Evolutionary conservation across 2,329 filamentous ascomycete species (phyloP).

Genomic region (Parascedosporium putredinis): DNA sequence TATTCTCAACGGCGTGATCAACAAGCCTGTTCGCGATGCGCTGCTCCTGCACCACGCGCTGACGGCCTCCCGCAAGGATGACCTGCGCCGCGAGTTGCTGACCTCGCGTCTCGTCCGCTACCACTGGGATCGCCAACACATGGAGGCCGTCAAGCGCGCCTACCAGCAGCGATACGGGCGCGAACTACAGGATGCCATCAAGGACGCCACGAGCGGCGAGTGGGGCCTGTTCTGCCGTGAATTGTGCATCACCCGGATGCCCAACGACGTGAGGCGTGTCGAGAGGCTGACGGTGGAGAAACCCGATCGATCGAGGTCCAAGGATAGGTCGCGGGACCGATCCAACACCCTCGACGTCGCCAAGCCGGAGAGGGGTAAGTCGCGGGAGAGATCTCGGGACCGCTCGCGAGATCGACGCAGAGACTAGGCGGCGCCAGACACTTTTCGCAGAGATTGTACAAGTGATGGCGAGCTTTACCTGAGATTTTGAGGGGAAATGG

Average conservation of each 20-base stretch:
- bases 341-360: conserved; percentile 2
- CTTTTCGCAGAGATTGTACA: no score
- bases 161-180: conserved; percentile 69
- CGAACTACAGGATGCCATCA: conserved; percentile 67
- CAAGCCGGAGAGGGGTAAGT: conserved; percentile 1
- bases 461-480: no score
- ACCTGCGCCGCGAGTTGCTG: conserved; percentile 71
- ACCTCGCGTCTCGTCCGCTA: conserved; percentile 79
- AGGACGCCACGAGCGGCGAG: conserved; percentile 64
- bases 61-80: conserved; percentile 58
- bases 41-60: conserved; percentile 86
- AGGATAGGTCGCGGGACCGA: background rate
- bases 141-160: conserved; percentile 68
- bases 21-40: conserved; percentile 86
- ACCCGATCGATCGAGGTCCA: background rate
- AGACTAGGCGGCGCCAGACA: no score
- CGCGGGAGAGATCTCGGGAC: background rate
- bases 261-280: conserved; percentile 45
- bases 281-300: conserved; percentile 24
- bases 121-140: conserved; percentile 83
- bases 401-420: background rate
- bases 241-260: conserved; percentile 53
- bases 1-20: conserved; percentile 93
- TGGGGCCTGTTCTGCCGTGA: conserved; percentile 68
- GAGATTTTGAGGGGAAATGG: no score